phyloP scores from a whole-genome alignment of 805 yeast genomes.

The Pichia gijzeniarum region DNA sequence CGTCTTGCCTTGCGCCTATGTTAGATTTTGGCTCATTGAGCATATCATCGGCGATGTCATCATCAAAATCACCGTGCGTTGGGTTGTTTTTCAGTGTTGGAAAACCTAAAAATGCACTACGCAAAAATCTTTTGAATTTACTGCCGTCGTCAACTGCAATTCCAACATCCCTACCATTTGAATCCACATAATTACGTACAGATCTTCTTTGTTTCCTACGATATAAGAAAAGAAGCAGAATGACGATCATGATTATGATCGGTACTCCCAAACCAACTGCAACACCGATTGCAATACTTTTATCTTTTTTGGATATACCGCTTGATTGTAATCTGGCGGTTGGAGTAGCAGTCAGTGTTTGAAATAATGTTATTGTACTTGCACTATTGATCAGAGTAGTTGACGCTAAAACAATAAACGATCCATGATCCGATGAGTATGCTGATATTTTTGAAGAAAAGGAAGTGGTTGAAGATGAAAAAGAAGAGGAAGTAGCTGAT shows the following conservation, averaged over 20 bases:
- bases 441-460: slow-evolving; percentile 5
- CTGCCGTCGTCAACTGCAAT: slow-evolving; percentile 23
- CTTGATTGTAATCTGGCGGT: slow-evolving; percentile 22
- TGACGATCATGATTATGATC: slow-evolving; percentile 31
- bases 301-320: slow-evolving; percentile 44
- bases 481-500: slow-evolving; percentile 7
- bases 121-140: slow-evolving; percentile 16
- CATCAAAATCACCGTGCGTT: slow-evolving; percentile 21
- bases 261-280: slow-evolving; percentile 72
- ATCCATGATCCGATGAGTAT: slow-evolving; percentile 15
- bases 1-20: slow-evolving; percentile 8
- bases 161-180: slow-evolving; percentile 30
- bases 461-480: slow-evolving; percentile 13
- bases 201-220: slow-evolving; percentile 16
- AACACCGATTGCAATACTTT: slow-evolving; percentile 54
- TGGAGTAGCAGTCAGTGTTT: slow-evolving; percentile 19
- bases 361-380: slow-evolving; percentile 15
- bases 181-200: slow-evolving; percentile 28
- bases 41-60: slow-evolving; percentile 16
- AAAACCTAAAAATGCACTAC: slow-evolving; percentile 13
- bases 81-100: slow-evolving; percentile 23
- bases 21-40: slow-evolving; percentile 13
- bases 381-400: slow-evolving; percentile 21
- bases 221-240: slow-evolving; percentile 14
- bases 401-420: slow-evolving; percentile 14